A percentile compares a stretch with the other conserved stretches of the same genome.
phyloP scores from a whole-genome alignment of 257 asterid species.

The Solanum pennellii region DNA sequence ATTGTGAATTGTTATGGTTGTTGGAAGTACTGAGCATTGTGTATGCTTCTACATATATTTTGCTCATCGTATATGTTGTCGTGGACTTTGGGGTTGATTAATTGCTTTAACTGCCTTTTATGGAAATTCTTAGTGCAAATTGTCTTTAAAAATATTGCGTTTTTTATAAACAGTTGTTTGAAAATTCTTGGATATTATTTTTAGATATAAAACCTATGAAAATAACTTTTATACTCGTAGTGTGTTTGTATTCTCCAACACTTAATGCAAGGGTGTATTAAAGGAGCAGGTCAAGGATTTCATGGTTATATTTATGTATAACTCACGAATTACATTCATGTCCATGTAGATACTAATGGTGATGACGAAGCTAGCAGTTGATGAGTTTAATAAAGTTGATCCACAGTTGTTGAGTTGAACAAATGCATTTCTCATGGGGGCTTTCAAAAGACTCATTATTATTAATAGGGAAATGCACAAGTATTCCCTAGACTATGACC shows the following conservation, averaged over 20 bases:
- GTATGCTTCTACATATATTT: not conserved
- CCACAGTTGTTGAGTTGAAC: not conserved
- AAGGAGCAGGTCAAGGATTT: not conserved
- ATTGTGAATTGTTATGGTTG: no score
- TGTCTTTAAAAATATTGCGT: not conserved
- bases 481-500: no score
- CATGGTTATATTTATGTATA: not conserved
- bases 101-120: no score
- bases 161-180: not conserved
- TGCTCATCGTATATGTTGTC: no score
- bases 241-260: not conserved
- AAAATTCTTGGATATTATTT: no score
- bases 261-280: not conserved
- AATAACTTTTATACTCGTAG: not conserved
- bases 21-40: not conserved
- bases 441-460: not conserved
- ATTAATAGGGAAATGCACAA: no score
- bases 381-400: not conserved
- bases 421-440: not conserved
- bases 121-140: not conserved
- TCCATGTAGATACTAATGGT: not conserved
- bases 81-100: no score
- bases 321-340: not conserved
- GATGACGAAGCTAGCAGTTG: not conserved
- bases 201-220: no score